Conservation (phyloP, 192 early-diverging fungal genomes). For the Endogone sp. region DNA sequence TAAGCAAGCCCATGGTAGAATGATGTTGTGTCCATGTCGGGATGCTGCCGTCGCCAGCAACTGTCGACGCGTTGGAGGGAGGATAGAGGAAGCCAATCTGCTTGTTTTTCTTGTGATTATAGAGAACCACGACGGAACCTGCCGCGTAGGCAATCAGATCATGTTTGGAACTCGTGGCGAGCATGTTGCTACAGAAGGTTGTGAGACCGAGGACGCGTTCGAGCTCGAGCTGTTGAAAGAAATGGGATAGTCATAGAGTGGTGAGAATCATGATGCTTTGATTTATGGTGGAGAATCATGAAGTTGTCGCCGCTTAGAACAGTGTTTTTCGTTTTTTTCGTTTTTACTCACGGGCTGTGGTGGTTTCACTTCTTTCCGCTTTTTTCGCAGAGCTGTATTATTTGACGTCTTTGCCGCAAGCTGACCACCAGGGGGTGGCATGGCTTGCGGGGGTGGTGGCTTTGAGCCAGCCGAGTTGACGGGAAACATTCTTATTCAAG, state of each 20-base stretch:
- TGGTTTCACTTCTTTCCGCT: conserved; percentile 17
- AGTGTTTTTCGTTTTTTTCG: too few relatives aligned
- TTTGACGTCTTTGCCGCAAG: too few relatives aligned
- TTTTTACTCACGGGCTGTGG: conserved; percentile 1
- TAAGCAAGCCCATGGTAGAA: background rate
- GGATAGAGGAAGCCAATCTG: conserved; percentile 56
- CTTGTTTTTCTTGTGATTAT: conserved; percentile 66
- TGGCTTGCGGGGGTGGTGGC: too few relatives aligned
- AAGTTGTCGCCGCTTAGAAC: too few relatives aligned
- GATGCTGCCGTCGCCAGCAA: conserved; percentile 5
- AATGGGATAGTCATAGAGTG: background rate
- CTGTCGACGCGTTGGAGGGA: conserved; percentile 11
- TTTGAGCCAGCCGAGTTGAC: too few relatives aligned
- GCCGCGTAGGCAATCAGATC: conserved; percentile 73
- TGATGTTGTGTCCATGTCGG: conserved; percentile 4
- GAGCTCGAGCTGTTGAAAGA: conserved; percentile 37
- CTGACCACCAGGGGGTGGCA: too few relatives aligned
- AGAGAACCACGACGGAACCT: conserved; percentile 68
- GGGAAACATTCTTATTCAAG: too few relatives aligned
- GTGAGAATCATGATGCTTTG: background rate
- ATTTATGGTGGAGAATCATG: too few relatives aligned
- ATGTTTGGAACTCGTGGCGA: conserved; percentile 46
- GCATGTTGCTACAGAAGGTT: conserved; percentile 38
- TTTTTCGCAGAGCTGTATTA: conserved; percentile 9
- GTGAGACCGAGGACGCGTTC: conserved; percentile 69